These are phyloP conservation scores for Aspergillus niger DNA, from an alignment of 2,329 filamentous ascomycete genomes.

Conservation along the genomic window DNA sequence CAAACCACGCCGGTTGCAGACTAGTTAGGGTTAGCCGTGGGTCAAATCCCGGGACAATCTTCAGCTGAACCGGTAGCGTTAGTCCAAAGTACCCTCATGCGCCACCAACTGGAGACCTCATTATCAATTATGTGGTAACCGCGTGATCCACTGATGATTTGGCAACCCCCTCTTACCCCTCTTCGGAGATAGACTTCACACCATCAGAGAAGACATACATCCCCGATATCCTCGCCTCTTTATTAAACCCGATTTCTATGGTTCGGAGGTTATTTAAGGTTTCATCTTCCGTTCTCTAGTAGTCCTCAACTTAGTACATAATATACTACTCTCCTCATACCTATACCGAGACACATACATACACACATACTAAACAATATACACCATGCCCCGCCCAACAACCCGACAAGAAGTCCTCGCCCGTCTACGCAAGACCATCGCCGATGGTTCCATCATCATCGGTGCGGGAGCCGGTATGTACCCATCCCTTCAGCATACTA, in stretches of 20 bases:
- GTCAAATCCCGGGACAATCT: not conserved
- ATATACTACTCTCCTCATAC: not conserved
- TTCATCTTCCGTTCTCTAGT: too few relatives aligned
- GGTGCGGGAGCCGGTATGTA: constrained; percentile 64
- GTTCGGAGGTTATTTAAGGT: too few relatives aligned
- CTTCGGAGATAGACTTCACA: not conserved
- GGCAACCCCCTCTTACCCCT: not conserved
- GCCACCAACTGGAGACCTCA: too few relatives aligned
- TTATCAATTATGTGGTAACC: too few relatives aligned
- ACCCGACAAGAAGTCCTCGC: constrained; percentile 59
- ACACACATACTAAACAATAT: not conserved
- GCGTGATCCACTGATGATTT: not conserved
- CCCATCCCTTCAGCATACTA: too few relatives aligned
- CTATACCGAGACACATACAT: not conserved
- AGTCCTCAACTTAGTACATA: too few relatives aligned
- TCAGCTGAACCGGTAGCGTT: not conserved
- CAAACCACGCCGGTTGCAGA: too few relatives aligned
- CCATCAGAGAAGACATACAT: too few relatives aligned
- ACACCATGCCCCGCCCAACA: constrained; percentile 59
- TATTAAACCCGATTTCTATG: too few relatives aligned
- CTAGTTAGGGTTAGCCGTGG: not conserved
- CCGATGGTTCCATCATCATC: constrained; percentile 61
- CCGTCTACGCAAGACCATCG: constrained; percentile 57
- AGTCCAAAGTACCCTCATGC: too few relatives aligned
- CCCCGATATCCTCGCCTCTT: too few relatives aligned